A percentile compares a stretch with the other conserved stretches of the same genome.
These are phyloP conservation scores for Dispira parvispora DNA, from an alignment of 192 early-diverging fungal species.

Conservation along the genomic window DNA sequence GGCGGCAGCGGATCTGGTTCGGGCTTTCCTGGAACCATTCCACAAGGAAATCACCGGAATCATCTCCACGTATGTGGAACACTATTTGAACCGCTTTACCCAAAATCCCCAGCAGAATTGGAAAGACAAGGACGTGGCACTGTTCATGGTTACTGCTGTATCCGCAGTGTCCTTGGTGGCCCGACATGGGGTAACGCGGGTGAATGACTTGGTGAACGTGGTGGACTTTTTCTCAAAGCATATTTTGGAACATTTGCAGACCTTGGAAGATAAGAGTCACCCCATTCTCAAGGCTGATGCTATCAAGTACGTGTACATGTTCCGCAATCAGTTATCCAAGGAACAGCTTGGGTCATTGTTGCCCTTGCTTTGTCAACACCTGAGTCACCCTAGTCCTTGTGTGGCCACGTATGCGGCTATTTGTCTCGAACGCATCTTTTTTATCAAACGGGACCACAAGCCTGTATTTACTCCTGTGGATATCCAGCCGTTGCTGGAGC, in stretches of 20 bases:
- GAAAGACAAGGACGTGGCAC: constrained; percentile 91
- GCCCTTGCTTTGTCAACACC: constrained; percentile 59
- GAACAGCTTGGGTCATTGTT: constrained; percentile 57
- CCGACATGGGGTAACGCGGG: constrained; percentile 69
- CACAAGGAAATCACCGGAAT: constrained; percentile 69
- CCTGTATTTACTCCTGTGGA: constrained; percentile 48
- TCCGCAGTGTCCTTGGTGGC: constrained; percentile 59
- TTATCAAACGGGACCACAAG: constrained; percentile 43
- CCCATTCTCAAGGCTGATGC: constrained; percentile 90
- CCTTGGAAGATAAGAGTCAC: constrained; percentile 43
- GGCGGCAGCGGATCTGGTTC: constrained; percentile 80
- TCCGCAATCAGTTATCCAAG: constrained; percentile 84
- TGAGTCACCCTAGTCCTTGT: constrained; percentile 63
- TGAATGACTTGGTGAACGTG: constrained; percentile 70
- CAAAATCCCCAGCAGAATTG: constrained; percentile 53
- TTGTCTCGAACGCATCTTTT: constrained; percentile 76
- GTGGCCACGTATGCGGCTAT: constrained; percentile 89
- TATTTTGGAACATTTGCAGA: constrained; percentile 69
- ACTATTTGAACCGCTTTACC: constrained; percentile 53
- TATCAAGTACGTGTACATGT: constrained; percentile 85
- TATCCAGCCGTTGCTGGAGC: constrained; percentile 46
- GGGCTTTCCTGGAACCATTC: constrained; percentile 80
- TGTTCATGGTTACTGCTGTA: constrained; percentile 81
- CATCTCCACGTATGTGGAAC: constrained; percentile 56
- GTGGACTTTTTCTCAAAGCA: constrained; percentile 67